These are phyloP conservation scores for Ceratocystis huliohia DNA, from an alignment of 2,329 filamentous ascomycete species.

Conservation along the genomic window DNA sequence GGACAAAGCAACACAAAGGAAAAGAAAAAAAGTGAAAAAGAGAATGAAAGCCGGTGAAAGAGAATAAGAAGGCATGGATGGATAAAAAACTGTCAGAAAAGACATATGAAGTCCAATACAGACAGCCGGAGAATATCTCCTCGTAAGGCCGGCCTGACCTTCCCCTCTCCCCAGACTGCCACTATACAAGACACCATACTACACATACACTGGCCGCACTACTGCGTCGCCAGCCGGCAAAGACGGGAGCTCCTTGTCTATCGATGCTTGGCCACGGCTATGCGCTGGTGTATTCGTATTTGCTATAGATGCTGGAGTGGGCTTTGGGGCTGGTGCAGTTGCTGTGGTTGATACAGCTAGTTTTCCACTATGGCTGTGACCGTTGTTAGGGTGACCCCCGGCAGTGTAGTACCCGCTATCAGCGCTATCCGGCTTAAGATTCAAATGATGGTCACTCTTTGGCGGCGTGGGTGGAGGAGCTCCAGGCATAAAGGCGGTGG, in stretches of 20 bases:
- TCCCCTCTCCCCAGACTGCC: conserved; percentile 4
- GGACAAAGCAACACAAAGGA: not conserved
- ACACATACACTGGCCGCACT: conserved; percentile 18
- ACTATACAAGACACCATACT: conserved; percentile 1
- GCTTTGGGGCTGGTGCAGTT: conserved; percentile 6
- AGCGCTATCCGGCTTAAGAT: conserved; percentile 35
- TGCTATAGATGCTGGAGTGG: too few species aligned
- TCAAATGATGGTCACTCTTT: conserved; percentile 31
- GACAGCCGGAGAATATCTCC: conserved; percentile 1
- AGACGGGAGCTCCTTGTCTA: conserved; percentile 49
- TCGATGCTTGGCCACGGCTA: conserved; percentile 35
- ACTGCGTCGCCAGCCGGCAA: conserved; percentile 31
- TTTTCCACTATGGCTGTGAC: not conserved
- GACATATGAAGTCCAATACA: conserved; percentile 9
- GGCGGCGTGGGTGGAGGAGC: conserved; percentile 36
- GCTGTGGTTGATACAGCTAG: not conserved
- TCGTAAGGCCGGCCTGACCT: not conserved
- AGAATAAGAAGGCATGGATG: conserved; percentile 2
- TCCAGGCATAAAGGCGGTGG: conserved; percentile 26
- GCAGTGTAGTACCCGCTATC: conserved; percentile 36
- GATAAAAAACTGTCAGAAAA: not conserved
- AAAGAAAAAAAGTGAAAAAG: conserved; percentile 20
- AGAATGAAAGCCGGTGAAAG: conserved; percentile 16
- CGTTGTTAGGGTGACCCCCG: not conserved
- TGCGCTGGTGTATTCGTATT: not conserved